Evolutionary conservation across 768 basidiomycete species (phyloP), one percentile per base, ranked within the genome.

Genomic region (Pluteus cervinus): DNA sequence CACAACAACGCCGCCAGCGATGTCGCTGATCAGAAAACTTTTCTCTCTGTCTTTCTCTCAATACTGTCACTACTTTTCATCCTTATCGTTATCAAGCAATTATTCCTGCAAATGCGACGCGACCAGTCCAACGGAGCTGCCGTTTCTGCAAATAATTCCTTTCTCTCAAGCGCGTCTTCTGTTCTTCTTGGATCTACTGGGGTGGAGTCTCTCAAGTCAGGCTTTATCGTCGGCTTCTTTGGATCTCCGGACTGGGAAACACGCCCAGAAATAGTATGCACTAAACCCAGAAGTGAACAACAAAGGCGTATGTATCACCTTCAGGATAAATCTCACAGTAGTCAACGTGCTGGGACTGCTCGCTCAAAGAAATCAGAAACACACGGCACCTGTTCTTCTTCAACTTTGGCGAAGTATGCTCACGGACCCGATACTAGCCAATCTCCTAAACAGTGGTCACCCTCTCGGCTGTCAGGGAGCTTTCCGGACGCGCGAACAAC

Each of bases 181-280:
- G 36, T 29, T 5, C 41, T 41, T 29, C 37, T 48, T 40, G 33
- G 34, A n/a, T 21, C 48, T n/a, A 44, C 36, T 7, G 17, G 23
- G 15, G 25, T 20, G 1, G 20, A 36, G 29, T 23, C 15, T 25
- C 18, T n/a, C n/a, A n/a, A 43, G 41, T 18, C 60, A 26, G 69
- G 63, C 9, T 58, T 71, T 44, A 40, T 65, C 21, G 63, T 69
- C 12, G 70, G 70, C 2, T 60, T 70, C 36, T 58, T 69, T 26
- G 68, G 68, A 24, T 70, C 68, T 28, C 70, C 70, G 14, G 46
- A 58, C 6, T 66, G 62, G 59, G 70, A 72, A 55, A 66, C 60
- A n/a, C 52, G n/a, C n/a, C n/a, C n/a, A n/a, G n/a, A n/a, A n/a
- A n/a, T n/a, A n/a, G n/a, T n/a, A n/a, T 16, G 20, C 18, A 40